These are phyloP conservation scores for Rhizopus sp. DNA, from an alignment of 371 early-diverging fungal species.

Conservation along the genomic window DNA sequence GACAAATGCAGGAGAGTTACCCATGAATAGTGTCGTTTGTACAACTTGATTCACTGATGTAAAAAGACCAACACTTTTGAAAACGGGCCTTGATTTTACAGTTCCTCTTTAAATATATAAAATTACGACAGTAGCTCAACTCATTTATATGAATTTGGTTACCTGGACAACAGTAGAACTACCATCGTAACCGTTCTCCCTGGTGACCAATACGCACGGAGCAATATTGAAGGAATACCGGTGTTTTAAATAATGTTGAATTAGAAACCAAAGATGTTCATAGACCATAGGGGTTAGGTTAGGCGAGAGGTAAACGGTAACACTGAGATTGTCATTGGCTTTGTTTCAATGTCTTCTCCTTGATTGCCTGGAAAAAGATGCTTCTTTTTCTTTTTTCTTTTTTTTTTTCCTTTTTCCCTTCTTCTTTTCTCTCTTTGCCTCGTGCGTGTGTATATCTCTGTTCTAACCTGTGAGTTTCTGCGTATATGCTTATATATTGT, in stretches of 20 bases:
- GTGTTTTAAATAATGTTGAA: not conserved
- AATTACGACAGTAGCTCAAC: no score
- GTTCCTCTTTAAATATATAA: not conserved
- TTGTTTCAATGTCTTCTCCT: constrained; percentile 28
- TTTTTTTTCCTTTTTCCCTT: constrained; percentile 6
- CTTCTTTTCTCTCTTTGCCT: not conserved
- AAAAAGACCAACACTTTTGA: no score
- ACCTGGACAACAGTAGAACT: no score
- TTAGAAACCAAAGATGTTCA: not conserved
- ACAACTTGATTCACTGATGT: not conserved
- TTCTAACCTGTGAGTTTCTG: no score
- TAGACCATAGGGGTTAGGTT: constrained; percentile 25
- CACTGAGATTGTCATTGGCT: constrained; percentile 30
- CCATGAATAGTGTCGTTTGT: not conserved
- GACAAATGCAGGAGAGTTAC: no score
- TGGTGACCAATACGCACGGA: not conserved
- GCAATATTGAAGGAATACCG: not conserved
- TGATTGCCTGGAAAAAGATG: constrained; percentile 4
- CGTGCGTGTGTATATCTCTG: not conserved
- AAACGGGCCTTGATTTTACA: no score
- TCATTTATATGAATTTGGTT: no score
- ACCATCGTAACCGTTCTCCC: no score
- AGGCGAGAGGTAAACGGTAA: constrained; percentile 14
- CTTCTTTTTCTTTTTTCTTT: constrained; percentile 5
- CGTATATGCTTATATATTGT: not conserved